Evolutionary conservation across 192 early-diverging fungal species (phyloP), one percentile per base, ranked within the genome.

Genomic region (Jimgerdemannia lactiflua): DNA sequence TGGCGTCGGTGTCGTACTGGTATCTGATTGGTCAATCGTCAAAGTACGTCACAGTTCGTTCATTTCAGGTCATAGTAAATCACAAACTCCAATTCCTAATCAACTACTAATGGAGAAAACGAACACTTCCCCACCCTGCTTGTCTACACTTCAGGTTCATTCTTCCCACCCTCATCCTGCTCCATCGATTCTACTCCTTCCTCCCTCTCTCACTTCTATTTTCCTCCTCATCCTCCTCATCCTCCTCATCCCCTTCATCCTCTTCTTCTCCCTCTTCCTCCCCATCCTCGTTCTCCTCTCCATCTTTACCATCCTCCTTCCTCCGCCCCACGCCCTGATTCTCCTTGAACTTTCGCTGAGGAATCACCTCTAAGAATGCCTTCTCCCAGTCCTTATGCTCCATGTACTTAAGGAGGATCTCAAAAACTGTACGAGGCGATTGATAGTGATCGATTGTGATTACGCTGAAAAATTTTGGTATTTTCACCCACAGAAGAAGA

Each of bases 281-380:
- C 39, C 74, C 73, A 4, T 43, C 18, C 9, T 73, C 29, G 1
- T 65, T 59, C 9, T 72, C 39, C 65, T 75, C 69, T 17, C 67
- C 65, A 8, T 20, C 63, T 1, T 40, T 42, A 14, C 76, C 67
- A 68, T 74, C 70, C 40, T 67, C 14, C 18, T 69, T 14, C 3
- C n/a, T 66, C 43, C 64, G 19, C 18, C 65, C 44, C 41, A 40
- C 14, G 17, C 67, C 43, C 14, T 65, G 69, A 40, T 78, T 85
- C 4, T 88, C 82, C 65, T 91, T 86, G 69, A 94, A 80, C 82
- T 99, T 99, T 43, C 97, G 91, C 69, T 89, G 86, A 49, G 98
- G 98, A 65, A 99, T 94, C n/a, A 94, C 91, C n/a, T 93, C 91
- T 75, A 94, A 20, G 77, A 99, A 95, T 10, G 96, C 92, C 14